Evolutionary conservation across 2,329 filamentous ascomycete genomes (phyloP).

Genomic region (Aspergillus fischeri): DNA sequence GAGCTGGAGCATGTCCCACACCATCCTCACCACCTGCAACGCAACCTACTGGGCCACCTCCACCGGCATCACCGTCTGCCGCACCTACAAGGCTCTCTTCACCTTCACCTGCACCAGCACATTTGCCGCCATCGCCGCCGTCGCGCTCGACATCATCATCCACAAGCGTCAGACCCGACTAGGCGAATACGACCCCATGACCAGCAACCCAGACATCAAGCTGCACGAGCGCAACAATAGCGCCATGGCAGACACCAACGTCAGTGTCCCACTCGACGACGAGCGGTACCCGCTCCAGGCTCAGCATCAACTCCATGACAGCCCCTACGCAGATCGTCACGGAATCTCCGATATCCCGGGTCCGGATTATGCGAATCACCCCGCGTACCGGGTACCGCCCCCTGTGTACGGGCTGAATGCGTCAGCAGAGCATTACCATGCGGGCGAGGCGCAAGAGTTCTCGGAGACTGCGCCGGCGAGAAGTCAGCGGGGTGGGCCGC

Average conservation of each 20-base stretch:
- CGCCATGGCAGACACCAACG: constrained; percentile 8
- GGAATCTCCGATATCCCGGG: constrained; percentile 3
- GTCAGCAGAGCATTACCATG: constrained; percentile 19
- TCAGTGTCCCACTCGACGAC: constrained; percentile 8
- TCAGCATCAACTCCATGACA: neutral
- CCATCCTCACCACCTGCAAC: constrained; percentile 50
- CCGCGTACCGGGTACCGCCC: constrained; percentile 2
- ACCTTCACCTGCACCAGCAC: constrained; percentile 49
- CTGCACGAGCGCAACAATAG: constrained; percentile 24
- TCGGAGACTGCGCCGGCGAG: constrained; percentile 23
- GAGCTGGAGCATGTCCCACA: constrained; percentile 51
- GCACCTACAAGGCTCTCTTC: constrained; percentile 58
- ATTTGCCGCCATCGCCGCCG: constrained; percentile 44
- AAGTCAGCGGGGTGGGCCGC: constrained; percentile 13
- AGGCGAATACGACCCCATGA: constrained; percentile 49
- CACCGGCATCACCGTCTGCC: constrained; percentile 53
- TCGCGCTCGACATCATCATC: constrained; percentile 50
- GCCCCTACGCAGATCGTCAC: neutral
- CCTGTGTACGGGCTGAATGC: constrained; percentile 1
- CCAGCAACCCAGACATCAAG: constrained; percentile 27
- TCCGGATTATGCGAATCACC: constrained; percentile 2
- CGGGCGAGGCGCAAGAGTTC: constrained; percentile 24
- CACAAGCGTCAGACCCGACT: constrained; percentile 41
- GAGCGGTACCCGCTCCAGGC: constrained; percentile 2
- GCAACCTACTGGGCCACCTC: constrained; percentile 50